phyloP scores from a whole-genome alignment of 148 eudicot genomes.

The Pouteria glomerata region DNA sequence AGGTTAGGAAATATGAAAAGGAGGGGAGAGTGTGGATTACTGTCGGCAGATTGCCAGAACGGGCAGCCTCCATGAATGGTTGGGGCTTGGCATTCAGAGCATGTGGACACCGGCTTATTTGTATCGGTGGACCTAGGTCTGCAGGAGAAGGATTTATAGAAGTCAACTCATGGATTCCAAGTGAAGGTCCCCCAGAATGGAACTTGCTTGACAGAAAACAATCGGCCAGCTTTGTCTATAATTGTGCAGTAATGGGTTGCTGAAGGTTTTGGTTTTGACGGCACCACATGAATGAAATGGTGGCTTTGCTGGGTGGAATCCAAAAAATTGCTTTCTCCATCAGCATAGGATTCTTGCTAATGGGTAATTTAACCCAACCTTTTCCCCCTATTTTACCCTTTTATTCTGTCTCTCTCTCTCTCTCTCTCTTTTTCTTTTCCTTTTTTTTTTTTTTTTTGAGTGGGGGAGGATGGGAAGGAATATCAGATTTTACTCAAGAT shows the following conservation, averaged over 20 bases:
- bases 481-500: conserved; percentile 27
- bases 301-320: neutral
- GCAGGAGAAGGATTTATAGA: conserved; percentile 52
- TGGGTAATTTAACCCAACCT: conserved; percentile 15
- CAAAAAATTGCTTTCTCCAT: neutral
- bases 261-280: conserved; percentile 18
- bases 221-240: conserved; percentile 68
- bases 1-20: conserved; percentile 52
- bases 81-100: conserved; percentile 90
- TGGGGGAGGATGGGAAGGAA: conserved; percentile 4
- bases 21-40: conserved; percentile 38
- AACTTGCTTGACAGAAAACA: conserved; percentile 53
- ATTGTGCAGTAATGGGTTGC: conserved; percentile 92
- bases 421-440: neutral
- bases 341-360: conserved; percentile 8
- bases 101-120: conserved; percentile 64
- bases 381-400: neutral
- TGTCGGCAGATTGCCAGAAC: conserved; percentile 65
- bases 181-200: conserved; percentile 61
- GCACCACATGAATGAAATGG: neutral
- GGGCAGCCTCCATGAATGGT: conserved; percentile 61
- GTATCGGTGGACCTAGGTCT: conserved; percentile 61
- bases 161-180: conserved; percentile 65
- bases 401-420: neutral
- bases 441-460: neutral